Base-by-base conservation (phyloP, 495 filamentous ascomycete species). In the Podospora australis region DNA sequence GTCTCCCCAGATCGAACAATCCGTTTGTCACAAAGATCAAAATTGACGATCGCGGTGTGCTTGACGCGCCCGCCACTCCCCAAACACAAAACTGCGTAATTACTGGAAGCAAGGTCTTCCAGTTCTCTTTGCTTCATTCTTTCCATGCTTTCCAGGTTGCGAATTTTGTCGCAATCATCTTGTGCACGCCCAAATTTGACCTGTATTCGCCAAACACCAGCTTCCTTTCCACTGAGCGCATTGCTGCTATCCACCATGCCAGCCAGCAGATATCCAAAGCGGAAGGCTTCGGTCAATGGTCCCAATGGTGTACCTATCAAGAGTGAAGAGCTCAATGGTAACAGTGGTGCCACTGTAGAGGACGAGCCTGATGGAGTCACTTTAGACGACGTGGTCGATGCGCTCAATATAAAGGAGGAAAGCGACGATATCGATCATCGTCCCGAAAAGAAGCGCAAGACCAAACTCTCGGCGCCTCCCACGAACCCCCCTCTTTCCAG, bases 1-100 rank as follows among this genome's bases (percentile, higher is more conserved):
- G 58, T 51, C 9, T 35, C 26, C 40, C 23, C 30, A 45, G 51
- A 61, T 61, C 58, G 58, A 46, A 49, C 56, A 53, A 55, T 54
- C 43, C 28, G 41, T 26, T 7, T 11, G 23, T 16, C 35, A 20
- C 30, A 43, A 44, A 25, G 9, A n/a, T 14, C 17, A 6, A n/a
- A 17, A 17, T 22, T 39, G 34, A 7, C 47, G 28, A 54, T 57
- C 55, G 46, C 44, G 13, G 39, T 30, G 25, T 14, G 26, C 19
- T 39, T 24, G 39, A 36, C 20, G 9, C 28, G 40, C 10, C 5
- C 40, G 7, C 20, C 23, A 2, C 20, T 7, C 40, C n/a, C n/a
- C n/a, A n/a, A 28, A 43, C 14, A 43, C 21, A 34, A 49, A 36
- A n/a, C n/a, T 17, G 32, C n/a, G 32, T 17, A 6, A 17, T 6